Evolutionary conservation across 1,284 basidiomycete genomes (phyloP), one percentile per base, ranked within the genome.

Genomic region (Heliocybe sulcata): DNA sequence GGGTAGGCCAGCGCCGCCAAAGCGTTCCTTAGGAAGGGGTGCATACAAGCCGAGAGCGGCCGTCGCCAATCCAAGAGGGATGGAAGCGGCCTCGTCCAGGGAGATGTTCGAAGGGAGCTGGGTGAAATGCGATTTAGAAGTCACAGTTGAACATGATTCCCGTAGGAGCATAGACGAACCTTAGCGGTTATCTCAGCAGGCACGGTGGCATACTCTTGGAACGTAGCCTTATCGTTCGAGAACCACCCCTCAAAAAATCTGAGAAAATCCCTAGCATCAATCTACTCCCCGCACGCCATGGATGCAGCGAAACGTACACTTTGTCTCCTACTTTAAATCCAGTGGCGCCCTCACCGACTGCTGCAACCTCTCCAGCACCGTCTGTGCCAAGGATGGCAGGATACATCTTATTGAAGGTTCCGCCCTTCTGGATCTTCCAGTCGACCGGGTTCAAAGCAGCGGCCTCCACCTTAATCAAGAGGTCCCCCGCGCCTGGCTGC

Each of bases 381-480:
- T 87, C 85, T n/a, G 69, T 73, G 9, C 85, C 85, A 3, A 80
- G 64, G 2, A 79, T 66, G 11, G 72, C 69, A 14, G 79, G 72
- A 52, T 67, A 74, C 31, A 64, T 62, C 35, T 66, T 61, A 33
- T 67, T 59, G 54, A 68, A 63, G 33, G 62, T 57, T 0, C 63
- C 67, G 48, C 59, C 58, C 12, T 58, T 64, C 51, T 69, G 69
- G 35, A 70, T 63, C 55, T 68, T 72, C 63, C 70, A 79, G 61
- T 80, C 79, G 19, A 76, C 59, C 3, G 78, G 78, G 60, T 80
- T 81, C 14, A 82, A 66, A 2, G 69, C 74, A 8, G 69, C 57
- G 0, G 76, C 61, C 4, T 72, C 57, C 29, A 79, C 57, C 57
- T 74, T 75, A 54, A 80, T 68, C 23, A 80, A 66, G 1, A 82